Evolutionary conservation across 495 filamentous ascomycete genomes (phyloP).

Genomic region (Jackrogersella multiformis): DNA sequence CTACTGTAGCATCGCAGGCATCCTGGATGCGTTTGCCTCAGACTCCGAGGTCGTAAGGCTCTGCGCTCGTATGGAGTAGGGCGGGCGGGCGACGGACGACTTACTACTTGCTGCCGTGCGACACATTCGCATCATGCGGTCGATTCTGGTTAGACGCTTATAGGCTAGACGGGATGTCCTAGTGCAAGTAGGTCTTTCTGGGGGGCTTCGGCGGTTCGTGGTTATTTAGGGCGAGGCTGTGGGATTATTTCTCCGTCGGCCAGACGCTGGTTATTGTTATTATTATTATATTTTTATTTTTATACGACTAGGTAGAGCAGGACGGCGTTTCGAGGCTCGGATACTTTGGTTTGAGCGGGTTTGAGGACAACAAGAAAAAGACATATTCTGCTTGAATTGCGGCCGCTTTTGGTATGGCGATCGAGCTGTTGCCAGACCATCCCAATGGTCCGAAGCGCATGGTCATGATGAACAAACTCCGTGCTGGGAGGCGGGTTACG

Average conservation of each 20-base stretch:
- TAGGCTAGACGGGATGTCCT: too few relatives aligned
- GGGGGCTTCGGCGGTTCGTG: background rate
- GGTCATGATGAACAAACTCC: constrained; percentile 7
- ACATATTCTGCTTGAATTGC: background rate
- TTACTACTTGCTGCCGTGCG: too few relatives aligned
- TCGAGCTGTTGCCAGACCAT: background rate
- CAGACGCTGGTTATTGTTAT: too few relatives aligned
- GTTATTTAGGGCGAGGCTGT: background rate
- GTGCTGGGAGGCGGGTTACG: background rate
- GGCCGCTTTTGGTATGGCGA: background rate
- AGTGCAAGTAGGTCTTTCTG: too few relatives aligned
- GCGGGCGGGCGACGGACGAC: too few relatives aligned
- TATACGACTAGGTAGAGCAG: background rate
- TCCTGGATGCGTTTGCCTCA: too few relatives aligned
- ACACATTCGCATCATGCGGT: too few relatives aligned
- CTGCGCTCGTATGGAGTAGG: too few relatives aligned
- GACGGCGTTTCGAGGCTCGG: background rate
- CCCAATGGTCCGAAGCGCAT: background rate
- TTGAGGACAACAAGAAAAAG: too few relatives aligned
- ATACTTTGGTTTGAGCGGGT: background rate
- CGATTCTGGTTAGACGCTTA: too few relatives aligned
- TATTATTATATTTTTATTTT: too few relatives aligned
- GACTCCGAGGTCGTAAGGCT: background rate
- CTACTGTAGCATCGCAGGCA: constrained; percentile 6
- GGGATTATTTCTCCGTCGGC: background rate